Percentiles rank a stretch among this genome's conserved stretches.
These are phyloP conservation scores for Prunus mongolica DNA, from an alignment of 306 rosid species.

Conservation along the genomic window DNA sequence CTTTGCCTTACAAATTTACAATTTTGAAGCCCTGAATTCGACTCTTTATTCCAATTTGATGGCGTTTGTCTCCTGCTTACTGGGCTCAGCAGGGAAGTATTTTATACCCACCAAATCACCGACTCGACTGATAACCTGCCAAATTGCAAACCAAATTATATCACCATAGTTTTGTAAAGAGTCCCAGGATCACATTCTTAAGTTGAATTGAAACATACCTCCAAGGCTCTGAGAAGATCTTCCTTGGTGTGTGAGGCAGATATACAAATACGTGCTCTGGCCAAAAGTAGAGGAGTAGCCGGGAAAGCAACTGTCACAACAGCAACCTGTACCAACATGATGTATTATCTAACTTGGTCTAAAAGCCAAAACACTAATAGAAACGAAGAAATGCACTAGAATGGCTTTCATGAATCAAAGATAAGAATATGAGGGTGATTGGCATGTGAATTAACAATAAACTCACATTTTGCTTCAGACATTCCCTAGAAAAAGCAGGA, in stretches of 20 bases:
- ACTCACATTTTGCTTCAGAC: constrained; percentile 74
- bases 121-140: constrained; percentile 66
- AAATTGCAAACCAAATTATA: background rate
- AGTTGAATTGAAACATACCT: constrained; percentile 35
- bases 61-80: constrained; percentile 31
- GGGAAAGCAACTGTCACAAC: constrained; percentile 85
- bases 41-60: constrained; percentile 24
- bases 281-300: constrained; percentile 71
- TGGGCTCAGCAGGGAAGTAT: constrained; percentile 71
- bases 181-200: background rate
- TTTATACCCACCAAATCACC: constrained; percentile 78
- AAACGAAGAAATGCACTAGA: too few species aligned
- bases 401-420: too few species aligned
- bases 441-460: background rate
- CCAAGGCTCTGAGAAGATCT: constrained; percentile 67
- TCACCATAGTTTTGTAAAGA: background rate
- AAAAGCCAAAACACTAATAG: background rate
- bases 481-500: constrained; percentile 80
- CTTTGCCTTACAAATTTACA: background rate
- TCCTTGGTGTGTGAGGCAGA: constrained; percentile 84
- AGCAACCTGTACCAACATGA: constrained; percentile 46
- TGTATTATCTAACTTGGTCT: background rate
- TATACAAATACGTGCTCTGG: constrained; percentile 76
- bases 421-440: background rate
- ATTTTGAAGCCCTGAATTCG: background rate